A percentile compares a stretch with the other conserved stretches of the same genome.
phyloP scores from a whole-genome alignment of 257 asterid genomes.

The Anisodus acutangulus region DNA sequence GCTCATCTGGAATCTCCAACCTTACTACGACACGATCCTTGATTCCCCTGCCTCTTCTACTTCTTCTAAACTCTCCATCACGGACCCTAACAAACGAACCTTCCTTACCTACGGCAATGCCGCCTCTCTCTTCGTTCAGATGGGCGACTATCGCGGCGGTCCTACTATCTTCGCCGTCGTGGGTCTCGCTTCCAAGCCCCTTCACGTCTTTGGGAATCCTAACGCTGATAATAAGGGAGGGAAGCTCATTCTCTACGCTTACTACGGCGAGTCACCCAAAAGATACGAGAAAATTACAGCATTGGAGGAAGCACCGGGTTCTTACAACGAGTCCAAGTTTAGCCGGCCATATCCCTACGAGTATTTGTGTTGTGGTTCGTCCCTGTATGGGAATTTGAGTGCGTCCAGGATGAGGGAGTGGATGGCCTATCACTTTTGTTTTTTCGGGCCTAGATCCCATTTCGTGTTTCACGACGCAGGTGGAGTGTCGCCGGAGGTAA shows the following conservation, averaged over 20 bases:
- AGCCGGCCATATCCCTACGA: constrained; percentile 51
- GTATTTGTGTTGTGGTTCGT: constrained; percentile 72
- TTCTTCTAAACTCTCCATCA: background rate
- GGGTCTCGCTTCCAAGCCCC: constrained; percentile 82
- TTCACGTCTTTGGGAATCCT: constrained; percentile 62
- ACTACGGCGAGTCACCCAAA: constrained; percentile 44
- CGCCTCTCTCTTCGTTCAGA: constrained; percentile 78
- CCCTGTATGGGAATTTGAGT: constrained; percentile 66
- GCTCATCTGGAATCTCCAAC: constrained; percentile 65
- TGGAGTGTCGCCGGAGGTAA: constrained; percentile 62
- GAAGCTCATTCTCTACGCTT: constrained; percentile 54
- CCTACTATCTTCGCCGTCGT: constrained; percentile 68
- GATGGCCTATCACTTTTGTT: constrained; percentile 70
- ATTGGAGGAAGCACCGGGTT: constrained; percentile 46
- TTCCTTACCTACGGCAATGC: constrained; percentile 51
- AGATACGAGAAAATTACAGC: constrained; percentile 53
- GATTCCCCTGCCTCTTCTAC: constrained; percentile 23
- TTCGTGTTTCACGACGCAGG: constrained; percentile 88
- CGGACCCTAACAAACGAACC: constrained; percentile 47
- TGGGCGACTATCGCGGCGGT: constrained; percentile 94
- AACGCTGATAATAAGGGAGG: constrained; percentile 50
- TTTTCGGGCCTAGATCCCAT: constrained; percentile 66
- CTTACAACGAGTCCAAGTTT: constrained; percentile 43
- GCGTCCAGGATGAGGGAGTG: constrained; percentile 74
- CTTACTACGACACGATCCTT: constrained; percentile 58